A percentile compares a stretch with the other conserved stretches of the same genome.
These are phyloP conservation scores for Lentinus polychrous DNA, from an alignment of 1,284 basidiomycete species.

Conservation along the genomic window DNA sequence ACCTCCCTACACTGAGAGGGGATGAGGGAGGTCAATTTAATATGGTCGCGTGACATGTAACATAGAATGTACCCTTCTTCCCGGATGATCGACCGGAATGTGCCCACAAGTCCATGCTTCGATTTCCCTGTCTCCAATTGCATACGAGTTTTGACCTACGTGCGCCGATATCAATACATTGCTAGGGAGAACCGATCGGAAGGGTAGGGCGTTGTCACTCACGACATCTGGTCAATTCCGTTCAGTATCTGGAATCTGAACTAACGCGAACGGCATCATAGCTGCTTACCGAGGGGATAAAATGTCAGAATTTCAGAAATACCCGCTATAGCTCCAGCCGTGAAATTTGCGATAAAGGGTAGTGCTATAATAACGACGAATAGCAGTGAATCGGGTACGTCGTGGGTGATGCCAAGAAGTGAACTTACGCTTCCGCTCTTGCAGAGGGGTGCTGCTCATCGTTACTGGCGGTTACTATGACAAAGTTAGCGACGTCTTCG, in stretches of 20 bases:
- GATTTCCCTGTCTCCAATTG: constrained; percentile 86
- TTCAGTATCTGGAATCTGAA: neutral
- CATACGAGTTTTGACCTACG: constrained; percentile 94
- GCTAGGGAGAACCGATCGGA: constrained; percentile 15
- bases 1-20: constrained; percentile 55
- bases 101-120: constrained; percentile 75
- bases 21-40: constrained; percentile 7
- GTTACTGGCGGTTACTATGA: too few relatives aligned
- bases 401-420: too few relatives aligned
- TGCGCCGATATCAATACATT: constrained; percentile 17
- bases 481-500: too few relatives aligned
- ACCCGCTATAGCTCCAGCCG: constrained; percentile 27
- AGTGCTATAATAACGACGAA: constrained; percentile 16
- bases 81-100: constrained; percentile 69
- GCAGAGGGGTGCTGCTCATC: too few relatives aligned
- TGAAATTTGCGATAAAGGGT: constrained; percentile 28
- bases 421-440: too few relatives aligned
- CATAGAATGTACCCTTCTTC: constrained; percentile 69
- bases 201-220: constrained; percentile 14
- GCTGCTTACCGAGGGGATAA: constrained; percentile 78
- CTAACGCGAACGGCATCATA: constrained; percentile 1
- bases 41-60: constrained; percentile 10
- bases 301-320: constrained; percentile 87
- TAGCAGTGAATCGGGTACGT: too few relatives aligned
- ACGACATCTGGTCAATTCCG: constrained; percentile 27